A percentile compares a stretch with the other conserved stretches of the same genome.
Conservation (phyloP, 2,329 filamentous ascomycete species). For the Hypoxylon sp. region DNA sequence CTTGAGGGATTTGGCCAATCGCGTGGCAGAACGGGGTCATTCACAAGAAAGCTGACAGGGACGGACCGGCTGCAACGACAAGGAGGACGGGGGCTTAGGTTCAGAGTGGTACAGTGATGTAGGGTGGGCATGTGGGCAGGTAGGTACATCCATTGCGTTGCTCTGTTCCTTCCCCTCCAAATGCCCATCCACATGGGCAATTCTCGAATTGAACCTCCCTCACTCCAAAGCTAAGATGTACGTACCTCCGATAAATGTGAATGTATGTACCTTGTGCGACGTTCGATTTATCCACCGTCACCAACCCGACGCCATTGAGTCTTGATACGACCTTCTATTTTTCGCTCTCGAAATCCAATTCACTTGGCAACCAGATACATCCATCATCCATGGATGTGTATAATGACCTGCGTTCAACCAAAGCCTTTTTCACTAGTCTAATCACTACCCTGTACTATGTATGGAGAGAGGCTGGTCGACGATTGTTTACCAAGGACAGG, state of each 20-base stretch:
- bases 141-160: background rate
- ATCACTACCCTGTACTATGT: slow-evolving; percentile 10
- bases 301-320: background rate
- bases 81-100: slow-evolving; percentile 35
- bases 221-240: background rate
- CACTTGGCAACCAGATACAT: background rate
- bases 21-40: slow-evolving; percentile 25
- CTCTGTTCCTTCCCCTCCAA: background rate
- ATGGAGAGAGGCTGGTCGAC: slow-evolving; percentile 32
- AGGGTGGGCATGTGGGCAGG: background rate
- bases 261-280: background rate
- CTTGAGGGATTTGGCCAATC: slow-evolving; percentile 48
- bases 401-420: background rate
- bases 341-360: background rate
- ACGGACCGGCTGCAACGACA: slow-evolving; percentile 42
- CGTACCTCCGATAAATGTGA: background rate
- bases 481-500: slow-evolving; percentile 31
- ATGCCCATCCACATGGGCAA: background rate
- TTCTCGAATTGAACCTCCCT: background rate
- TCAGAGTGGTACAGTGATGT: background rate
- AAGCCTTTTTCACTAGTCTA: slow-evolving; percentile 4
- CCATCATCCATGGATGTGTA: no score
- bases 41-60: slow-evolving; percentile 44
- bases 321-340: slow-evolving; percentile 19
- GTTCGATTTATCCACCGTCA: slow-evolving; percentile 8